Percentiles rank a stretch among this genome's conserved stretches.
phyloP scores from a whole-genome alignment of 352 stramenopile genomes.

The Halophytophthora batemanensis region DNA sequence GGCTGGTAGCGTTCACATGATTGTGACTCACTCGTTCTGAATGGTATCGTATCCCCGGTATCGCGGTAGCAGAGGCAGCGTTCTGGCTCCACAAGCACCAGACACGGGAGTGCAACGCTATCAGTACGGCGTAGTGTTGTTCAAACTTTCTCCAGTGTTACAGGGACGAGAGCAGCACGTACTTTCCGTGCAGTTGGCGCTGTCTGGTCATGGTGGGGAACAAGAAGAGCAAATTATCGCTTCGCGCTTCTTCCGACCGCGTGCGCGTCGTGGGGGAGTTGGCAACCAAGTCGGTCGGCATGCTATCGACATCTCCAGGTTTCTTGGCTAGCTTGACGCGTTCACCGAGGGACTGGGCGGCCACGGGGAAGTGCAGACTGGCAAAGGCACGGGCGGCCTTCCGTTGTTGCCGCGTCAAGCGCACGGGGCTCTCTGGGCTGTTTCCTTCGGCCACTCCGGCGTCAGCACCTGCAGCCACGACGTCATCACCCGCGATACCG shows the following conservation, averaged over 20 bases:
- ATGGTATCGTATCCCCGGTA: slow-evolving; percentile 25
- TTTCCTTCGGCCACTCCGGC: neutral
- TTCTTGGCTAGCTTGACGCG: slow-evolving; percentile 11
- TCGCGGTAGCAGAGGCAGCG: slow-evolving; percentile 24
- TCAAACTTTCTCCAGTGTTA: too few species aligned
- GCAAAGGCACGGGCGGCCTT: slow-evolving; percentile 31
- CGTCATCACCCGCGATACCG: slow-evolving; percentile 6
- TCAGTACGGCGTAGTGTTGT: too few species aligned
- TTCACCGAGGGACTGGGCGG: slow-evolving; percentile 24
- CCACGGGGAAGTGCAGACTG: slow-evolving; percentile 28
- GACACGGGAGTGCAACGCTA: slow-evolving; percentile 3
- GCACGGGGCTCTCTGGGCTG: slow-evolving; percentile 7
- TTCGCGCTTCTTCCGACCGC: neutral
- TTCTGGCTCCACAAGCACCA: slow-evolving; percentile 14
- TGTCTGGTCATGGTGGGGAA: slow-evolving; percentile 39
- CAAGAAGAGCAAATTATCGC: slow-evolving; percentile 30
- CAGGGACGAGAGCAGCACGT: slow-evolving; percentile 6
- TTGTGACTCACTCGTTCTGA: neutral
- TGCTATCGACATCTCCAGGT: neutral
- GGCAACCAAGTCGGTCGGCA: neutral
- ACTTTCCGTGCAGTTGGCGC: slow-evolving; percentile 44
- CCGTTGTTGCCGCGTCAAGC: slow-evolving; percentile 27
- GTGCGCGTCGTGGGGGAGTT: neutral
- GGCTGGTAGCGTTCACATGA: neutral
- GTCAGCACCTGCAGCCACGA: neutral